Conservation (phyloP, 805 yeast genomes). For the Tanozyma kutaoensis region DNA sequence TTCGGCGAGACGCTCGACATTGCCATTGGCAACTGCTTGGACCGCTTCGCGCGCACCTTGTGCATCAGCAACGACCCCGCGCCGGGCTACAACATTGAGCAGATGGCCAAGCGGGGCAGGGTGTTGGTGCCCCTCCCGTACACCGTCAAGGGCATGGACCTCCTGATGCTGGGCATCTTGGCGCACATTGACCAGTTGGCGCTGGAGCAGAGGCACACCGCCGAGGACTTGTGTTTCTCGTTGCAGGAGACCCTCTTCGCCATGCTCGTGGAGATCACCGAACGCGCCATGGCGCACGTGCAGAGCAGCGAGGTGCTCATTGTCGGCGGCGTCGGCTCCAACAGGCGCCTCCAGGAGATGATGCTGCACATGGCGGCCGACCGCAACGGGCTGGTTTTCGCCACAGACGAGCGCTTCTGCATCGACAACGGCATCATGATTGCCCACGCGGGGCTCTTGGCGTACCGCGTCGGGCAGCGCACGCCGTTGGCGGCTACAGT, state of each 20-base stretch:
- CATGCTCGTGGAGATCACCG: constrained; percentile 96
- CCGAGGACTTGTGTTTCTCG: constrained; percentile 85
- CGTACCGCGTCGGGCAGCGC: constrained; percentile 70
- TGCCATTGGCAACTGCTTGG: constrained; percentile 95
- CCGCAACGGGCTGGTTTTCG: constrained; percentile 77
- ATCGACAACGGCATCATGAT: constrained; percentile 98
- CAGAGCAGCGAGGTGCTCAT: constrained; percentile 78
- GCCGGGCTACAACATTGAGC: constrained; percentile 97
- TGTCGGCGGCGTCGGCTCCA: constrained; percentile 98
- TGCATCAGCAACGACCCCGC: constrained; percentile 86
- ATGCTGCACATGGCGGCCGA: constrained; percentile 91
- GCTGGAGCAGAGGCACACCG: constrained; percentile 26
- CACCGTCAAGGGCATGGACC: constrained; percentile 97
- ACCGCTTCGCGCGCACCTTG: constrained; percentile 86
- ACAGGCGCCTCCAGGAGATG: constrained; percentile 85
- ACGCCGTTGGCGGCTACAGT: constrained; percentile 53
- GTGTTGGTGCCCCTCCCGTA: constrained; percentile 72
- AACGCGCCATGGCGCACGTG: constrained; percentile 97
- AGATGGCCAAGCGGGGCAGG: constrained; percentile 63
- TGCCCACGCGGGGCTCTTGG: constrained; percentile 91
- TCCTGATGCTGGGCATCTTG: constrained; percentile 90
- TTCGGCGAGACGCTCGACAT: constrained; percentile 98
- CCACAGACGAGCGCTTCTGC: constrained; percentile 95
- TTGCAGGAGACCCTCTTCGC: constrained; percentile 87
- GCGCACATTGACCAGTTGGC: constrained; percentile 79